Evolutionary conservation across 768 basidiomycete genomes (phyloP).

Genomic region (Lanmaoa pseudosensibilis): DNA sequence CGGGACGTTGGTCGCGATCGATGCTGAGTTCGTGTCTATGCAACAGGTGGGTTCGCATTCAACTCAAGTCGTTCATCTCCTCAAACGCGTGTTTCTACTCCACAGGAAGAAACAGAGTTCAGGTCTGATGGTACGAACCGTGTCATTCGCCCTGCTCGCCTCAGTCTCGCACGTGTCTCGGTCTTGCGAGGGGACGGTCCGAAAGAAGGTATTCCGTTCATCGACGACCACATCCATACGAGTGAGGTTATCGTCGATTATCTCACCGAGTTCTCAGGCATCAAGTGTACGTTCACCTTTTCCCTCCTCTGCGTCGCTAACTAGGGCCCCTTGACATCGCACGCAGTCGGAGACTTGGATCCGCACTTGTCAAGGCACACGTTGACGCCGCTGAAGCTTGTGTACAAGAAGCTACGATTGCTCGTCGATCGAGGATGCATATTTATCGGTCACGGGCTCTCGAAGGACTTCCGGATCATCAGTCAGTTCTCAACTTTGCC

Average conservation of each 20-base stretch:
- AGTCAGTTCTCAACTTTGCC: conserved; percentile 53
- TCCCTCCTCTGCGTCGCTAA: not conserved
- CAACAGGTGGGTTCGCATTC: conserved; percentile 62
- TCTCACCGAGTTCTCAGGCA: conserved; percentile 95
- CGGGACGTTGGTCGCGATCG: conserved; percentile 90
- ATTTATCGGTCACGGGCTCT: conserved; percentile 95
- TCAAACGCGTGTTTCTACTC: not conserved
- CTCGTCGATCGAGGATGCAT: conserved; percentile 94
- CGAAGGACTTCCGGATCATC: conserved; percentile 98
- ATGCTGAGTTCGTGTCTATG: conserved; percentile 97
- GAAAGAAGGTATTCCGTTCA: conserved; percentile 84
- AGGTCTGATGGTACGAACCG: conserved; percentile 94
- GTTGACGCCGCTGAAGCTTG: conserved; percentile 93
- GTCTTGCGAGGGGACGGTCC: conserved; percentile 85
- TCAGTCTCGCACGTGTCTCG: conserved; percentile 92
- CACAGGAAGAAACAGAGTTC: conserved; percentile 90
- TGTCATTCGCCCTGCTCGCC: conserved; percentile 85
- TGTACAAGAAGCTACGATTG: conserved; percentile 94
- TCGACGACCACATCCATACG: conserved; percentile 97
- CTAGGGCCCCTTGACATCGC: not conserved
- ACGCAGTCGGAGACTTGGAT: conserved; percentile 87
- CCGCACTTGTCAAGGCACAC: conserved; percentile 81
- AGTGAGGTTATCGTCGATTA: conserved; percentile 96
- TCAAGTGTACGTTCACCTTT: conserved; percentile 66
- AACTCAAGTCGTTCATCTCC: not conserved